Conservation (phyloP, 2,329 filamentous ascomycete genomes). For the Grosmannia penicillata region DNA sequence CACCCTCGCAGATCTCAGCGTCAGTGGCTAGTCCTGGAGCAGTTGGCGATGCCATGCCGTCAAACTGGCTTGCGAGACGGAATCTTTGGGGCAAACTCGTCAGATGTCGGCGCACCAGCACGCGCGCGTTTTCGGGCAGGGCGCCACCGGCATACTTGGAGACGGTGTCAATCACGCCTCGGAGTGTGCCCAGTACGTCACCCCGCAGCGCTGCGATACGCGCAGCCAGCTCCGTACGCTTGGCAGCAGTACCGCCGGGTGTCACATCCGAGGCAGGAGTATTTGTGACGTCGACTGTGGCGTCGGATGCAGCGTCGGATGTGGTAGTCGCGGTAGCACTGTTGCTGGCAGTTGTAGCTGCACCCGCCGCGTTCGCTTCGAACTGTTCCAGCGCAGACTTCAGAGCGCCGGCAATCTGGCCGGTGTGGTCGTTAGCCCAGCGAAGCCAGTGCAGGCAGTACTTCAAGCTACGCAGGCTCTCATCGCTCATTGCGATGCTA, state of each 20-base stretch:
- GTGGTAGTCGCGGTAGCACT: too few species aligned
- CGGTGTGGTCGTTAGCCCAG: slow-evolving; percentile 70
- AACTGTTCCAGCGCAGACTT: slow-evolving; percentile 69
- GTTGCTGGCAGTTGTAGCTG: too few species aligned
- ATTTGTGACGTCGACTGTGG: too few species aligned
- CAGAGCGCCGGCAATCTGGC: slow-evolving; percentile 57
- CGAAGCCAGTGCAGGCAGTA: slow-evolving; percentile 71
- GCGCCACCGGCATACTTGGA: slow-evolving; percentile 86
- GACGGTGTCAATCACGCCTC: slow-evolving; percentile 69
- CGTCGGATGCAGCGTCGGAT: too few species aligned
- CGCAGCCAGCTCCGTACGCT: slow-evolving; percentile 36
- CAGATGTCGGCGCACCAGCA: slow-evolving; percentile 70
- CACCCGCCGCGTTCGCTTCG: too few species aligned
- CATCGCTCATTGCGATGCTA: slow-evolving; percentile 80
- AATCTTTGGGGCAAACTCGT: slow-evolving; percentile 70
- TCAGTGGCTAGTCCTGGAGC: slow-evolving; percentile 11
- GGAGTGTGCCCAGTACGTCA: slow-evolving; percentile 65
- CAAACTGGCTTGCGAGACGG: slow-evolving; percentile 45
- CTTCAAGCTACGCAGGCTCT: slow-evolving; percentile 69
- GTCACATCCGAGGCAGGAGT: neutral
- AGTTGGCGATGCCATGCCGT: slow-evolving; percentile 11
- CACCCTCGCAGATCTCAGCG: slow-evolving; percentile 35
- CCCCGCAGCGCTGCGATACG: slow-evolving; percentile 52
- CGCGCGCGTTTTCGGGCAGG: slow-evolving; percentile 73
- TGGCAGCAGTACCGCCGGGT: slow-evolving; percentile 9